phyloP scores from a whole-genome alignment of 2,329 filamentous ascomycete genomes.

The Nigrospora osmanthi region DNA sequence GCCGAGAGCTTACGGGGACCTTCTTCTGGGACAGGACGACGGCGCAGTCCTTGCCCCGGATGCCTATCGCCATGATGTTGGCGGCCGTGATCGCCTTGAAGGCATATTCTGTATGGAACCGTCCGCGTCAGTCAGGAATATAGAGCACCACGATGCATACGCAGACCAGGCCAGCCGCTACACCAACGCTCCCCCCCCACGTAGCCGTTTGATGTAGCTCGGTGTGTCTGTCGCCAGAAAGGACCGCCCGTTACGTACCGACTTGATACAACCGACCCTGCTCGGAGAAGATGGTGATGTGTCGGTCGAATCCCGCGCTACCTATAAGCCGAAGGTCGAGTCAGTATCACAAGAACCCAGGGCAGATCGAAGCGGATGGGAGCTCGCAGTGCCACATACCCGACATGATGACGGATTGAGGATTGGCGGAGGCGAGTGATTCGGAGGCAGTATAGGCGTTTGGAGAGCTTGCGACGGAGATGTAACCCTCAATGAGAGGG shows the following conservation, averaged over 20 bases:
- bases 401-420: conserved; percentile 2
- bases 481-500: no score
- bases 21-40: conserved; percentile 99
- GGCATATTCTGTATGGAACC: conserved; percentile 76
- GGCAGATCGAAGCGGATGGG: conserved; percentile 8
- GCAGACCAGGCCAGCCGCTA: no score
- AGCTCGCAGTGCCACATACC: conserved; percentile 2
- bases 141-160: no score
- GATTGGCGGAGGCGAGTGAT: background rate
- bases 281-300: conserved; percentile 99
- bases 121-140: no score
- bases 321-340: conserved; percentile 35
- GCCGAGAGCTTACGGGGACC: conserved; percentile 68
- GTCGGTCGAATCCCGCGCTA: conserved; percentile 89
- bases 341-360: conserved; percentile 16
- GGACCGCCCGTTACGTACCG: conserved; percentile 53
- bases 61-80: conserved; percentile 96
- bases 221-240: background rate
- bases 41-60: conserved; percentile 93
- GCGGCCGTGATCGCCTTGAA: conserved; percentile 99
- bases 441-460: background rate
- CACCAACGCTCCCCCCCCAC: no score
- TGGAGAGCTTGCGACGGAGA: no score
- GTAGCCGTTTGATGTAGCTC: no score
- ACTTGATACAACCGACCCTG: conserved; percentile 99